Evolutionary conservation across 2,329 filamentous ascomycete species (phyloP).

Genomic region (Byssothecium circinans): DNA sequence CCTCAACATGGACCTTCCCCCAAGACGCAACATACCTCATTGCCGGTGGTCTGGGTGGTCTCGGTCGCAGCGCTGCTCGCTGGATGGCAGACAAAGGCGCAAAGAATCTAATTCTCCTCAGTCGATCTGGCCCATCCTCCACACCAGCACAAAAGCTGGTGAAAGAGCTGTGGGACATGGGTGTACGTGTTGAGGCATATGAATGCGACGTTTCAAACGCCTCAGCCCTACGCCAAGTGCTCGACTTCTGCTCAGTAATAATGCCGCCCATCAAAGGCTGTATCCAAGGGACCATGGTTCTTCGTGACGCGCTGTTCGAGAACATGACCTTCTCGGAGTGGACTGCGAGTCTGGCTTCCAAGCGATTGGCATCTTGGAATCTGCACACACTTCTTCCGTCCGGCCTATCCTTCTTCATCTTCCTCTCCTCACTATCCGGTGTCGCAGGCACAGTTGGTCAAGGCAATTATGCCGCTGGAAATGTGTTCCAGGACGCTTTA

Average conservation of each 20-base stretch:
- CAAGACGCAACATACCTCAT: slow-evolving; percentile 12
- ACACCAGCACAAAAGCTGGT: slow-evolving; percentile 5
- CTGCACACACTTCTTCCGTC: slow-evolving; percentile 21
- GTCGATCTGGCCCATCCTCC: slow-evolving; percentile 2
- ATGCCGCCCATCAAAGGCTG: slow-evolving; percentile 29
- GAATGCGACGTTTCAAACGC: slow-evolving; percentile 21
- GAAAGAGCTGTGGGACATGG: slow-evolving; percentile 9
- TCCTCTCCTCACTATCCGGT: slow-evolving; percentile 25
- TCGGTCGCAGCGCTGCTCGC: slow-evolving; percentile 6
- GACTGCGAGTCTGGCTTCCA: slow-evolving; percentile 18
- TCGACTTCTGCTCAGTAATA: slow-evolving; percentile 1
- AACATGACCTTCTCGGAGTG: slow-evolving; percentile 22
- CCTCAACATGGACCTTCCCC: background rate
- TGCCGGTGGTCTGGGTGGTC: slow-evolving; percentile 14
- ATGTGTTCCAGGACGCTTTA: slow-evolving; percentile 29
- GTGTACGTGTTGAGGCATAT: slow-evolving; percentile 13
- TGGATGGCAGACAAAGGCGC: slow-evolving; percentile 21
- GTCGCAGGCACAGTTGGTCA: slow-evolving; percentile 27
- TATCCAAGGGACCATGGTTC: slow-evolving; percentile 28
- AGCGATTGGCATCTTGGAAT: slow-evolving; percentile 40
- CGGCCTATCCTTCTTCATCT: slow-evolving; percentile 29
- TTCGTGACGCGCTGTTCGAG: slow-evolving; percentile 19
- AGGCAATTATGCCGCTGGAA: slow-evolving; percentile 29
- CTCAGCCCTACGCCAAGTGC: slow-evolving; percentile 4
- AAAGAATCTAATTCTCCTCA: slow-evolving; percentile 15